Percentiles rank a stretch among this genome's conserved stretches.
These are phyloP conservation scores for Boletus edulis DNA, from an alignment of 768 basidiomycete species.

Conservation along the genomic window DNA sequence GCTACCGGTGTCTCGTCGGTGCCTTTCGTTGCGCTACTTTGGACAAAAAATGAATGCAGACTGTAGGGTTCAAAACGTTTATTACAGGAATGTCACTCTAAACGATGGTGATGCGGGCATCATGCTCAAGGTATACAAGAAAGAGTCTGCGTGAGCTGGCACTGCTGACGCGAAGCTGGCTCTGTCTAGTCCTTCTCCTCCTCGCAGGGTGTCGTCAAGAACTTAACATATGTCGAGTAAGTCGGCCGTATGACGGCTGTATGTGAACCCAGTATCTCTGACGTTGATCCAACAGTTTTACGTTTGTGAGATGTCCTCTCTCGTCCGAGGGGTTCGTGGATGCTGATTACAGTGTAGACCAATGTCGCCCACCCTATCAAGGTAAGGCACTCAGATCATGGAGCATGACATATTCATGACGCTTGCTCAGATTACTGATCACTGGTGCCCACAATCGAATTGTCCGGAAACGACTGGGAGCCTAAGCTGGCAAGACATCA, in stretches of 20 bases:
- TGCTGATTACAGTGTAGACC: not conserved
- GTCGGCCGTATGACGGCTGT: not conserved
- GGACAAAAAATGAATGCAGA: not conserved
- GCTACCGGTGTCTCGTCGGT: constrained; percentile 1
- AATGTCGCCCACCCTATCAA: constrained; percentile 2
- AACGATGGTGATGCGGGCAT: not conserved
- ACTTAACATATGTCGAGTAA: constrained; percentile 11
- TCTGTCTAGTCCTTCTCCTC: constrained; percentile 8
- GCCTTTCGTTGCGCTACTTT: not conserved
- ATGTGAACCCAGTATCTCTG: not conserved
- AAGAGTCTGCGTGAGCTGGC: no score
- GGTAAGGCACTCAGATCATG: constrained; percentile 2
- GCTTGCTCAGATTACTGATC: not conserved
- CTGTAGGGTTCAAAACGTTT: constrained; percentile 6
- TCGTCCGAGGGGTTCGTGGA: no score
- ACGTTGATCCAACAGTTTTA: constrained; percentile 4
- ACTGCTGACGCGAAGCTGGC: not conserved
- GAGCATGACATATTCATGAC: not conserved
- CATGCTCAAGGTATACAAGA: constrained; percentile 7
- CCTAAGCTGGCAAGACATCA: constrained; percentile 7
- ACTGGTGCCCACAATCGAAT: constrained; percentile 2
- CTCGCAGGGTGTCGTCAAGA: constrained; percentile 7
- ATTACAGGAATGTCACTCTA: constrained; percentile 9
- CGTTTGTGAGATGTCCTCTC: not conserved
- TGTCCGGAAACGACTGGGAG: not conserved